Evolutionary conservation across 768 basidiomycete species (phyloP), one percentile per base, ranked within the genome.

Genomic region (Cystoderma amianthinum): DNA sequence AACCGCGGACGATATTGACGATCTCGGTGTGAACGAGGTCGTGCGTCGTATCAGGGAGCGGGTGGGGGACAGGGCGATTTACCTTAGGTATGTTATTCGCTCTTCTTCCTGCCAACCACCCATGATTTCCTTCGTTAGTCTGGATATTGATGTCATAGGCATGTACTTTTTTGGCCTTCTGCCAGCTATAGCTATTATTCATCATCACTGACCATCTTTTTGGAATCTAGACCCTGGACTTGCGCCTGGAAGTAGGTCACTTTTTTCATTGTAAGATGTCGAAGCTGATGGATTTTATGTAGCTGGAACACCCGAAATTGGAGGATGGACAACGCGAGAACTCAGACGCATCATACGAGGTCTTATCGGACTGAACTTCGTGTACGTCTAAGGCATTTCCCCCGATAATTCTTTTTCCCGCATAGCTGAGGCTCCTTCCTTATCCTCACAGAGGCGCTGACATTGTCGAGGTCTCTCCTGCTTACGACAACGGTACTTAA

Each of bases 141-240:
- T 81, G 22, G 80, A 82, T 54, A 82, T 82, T 23, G 80, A 82
- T 52, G 74, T 76, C 5, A 63, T 82, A 38, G 76, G 76, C 74
- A 45, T 12, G 63, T 44, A 6, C 13, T 38, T 37, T 35, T 18
- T 10, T 12, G 17, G 16, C 24, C n/a, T n/a, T n/a, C n/a, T n/a
- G n/a, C n/a, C n/a, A n/a, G n/a, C n/a, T n/a, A n/a, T n/a, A n/a
- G n/a, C n/a, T n/a, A 13, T 20, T n/a, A 38, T 28, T 36, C 17
- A 18, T n/a, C 5, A 20, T 28, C n/a, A 13, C 11, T 21, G n/a
- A 0, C 28, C n/a, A 22, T 7, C 36, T 13, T 19, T 25, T 22
- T 9, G 10, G 4, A 32, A n/a, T 33, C 19, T 43, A 77, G 78
- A 82, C 58, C 80, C 80, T 16, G 69, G 68, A 15, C 50, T 78